phyloP scores from a whole-genome alignment of 2,329 filamentous ascomycete genomes.

The Ceratocystis diversiconidia region DNA sequence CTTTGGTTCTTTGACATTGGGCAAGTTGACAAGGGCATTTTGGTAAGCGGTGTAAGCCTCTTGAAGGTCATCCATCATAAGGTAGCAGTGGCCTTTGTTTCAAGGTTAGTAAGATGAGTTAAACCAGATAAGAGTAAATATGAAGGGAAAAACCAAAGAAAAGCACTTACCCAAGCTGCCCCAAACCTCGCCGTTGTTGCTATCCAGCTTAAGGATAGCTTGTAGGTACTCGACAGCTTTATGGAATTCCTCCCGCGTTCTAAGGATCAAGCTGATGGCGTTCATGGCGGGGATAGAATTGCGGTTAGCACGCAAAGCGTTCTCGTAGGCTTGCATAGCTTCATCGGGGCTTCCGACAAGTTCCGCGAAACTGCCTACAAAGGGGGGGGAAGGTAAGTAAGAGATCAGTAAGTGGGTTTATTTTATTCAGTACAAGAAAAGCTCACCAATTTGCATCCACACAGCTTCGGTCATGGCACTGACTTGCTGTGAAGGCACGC shows the following conservation, averaged over 20 bases:
- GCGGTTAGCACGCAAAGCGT: slow-evolving; percentile 72
- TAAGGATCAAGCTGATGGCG: slow-evolving; percentile 78
- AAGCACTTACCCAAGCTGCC: slow-evolving; percentile 64
- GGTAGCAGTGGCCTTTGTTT: slow-evolving; percentile 72
- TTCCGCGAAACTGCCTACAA: slow-evolving; percentile 67
- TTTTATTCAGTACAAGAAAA: slow-evolving; percentile 17
- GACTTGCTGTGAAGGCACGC: slow-evolving; percentile 56
- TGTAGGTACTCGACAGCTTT: slow-evolving; percentile 89
- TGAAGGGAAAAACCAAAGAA: neutral
- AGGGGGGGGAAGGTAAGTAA: slow-evolving; percentile 1
- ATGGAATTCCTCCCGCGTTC: slow-evolving; percentile 83
- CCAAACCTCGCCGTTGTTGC: slow-evolving; percentile 87
- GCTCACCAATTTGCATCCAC: slow-evolving; percentile 84
- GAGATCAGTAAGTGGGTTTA: neutral
- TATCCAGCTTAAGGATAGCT: slow-evolving; percentile 79
- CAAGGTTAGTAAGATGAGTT: neutral
- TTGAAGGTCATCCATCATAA: slow-evolving; percentile 98
- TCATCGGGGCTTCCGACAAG: slow-evolving; percentile 77
- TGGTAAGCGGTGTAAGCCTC: slow-evolving; percentile 96
- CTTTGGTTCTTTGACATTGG: slow-evolving; percentile 75
- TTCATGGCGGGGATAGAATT: slow-evolving; percentile 88
- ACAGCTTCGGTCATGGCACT: slow-evolving; percentile 69
- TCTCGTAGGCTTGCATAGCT: slow-evolving; percentile 80
- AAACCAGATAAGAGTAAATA: slow-evolving; percentile 29
- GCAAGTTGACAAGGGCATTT: slow-evolving; percentile 80